Evolutionary conservation across 495 filamentous ascomycete species (phyloP).

Genomic region (Jackrogersella minutella): DNA sequence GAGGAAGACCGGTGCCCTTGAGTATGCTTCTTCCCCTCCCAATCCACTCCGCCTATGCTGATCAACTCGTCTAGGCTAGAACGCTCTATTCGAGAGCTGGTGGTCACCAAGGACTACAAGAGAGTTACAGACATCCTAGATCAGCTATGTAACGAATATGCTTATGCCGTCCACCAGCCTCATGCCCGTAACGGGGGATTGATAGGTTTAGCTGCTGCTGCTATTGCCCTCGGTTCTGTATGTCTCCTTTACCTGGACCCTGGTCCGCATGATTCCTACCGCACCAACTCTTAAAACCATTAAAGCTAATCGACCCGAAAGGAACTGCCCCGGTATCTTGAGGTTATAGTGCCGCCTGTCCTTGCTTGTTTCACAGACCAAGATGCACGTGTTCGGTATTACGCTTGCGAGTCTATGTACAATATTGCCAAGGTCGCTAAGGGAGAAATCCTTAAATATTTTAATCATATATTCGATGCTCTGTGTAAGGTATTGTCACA

Average conservation of each 20-base stretch:
- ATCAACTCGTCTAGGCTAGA: slow-evolving; percentile 70
- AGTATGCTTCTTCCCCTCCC: slow-evolving; percentile 67
- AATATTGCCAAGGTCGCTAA: slow-evolving; percentile 99
- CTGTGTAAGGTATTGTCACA: slow-evolving; percentile 79
- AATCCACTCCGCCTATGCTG: slow-evolving; percentile 9
- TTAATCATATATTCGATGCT: slow-evolving; percentile 98
- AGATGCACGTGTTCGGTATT: slow-evolving; percentile 97
- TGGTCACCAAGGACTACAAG: slow-evolving; percentile 76
- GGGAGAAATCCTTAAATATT: slow-evolving; percentile 93
- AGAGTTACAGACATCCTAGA: slow-evolving; percentile 85
- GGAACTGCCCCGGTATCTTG: slow-evolving; percentile 89
- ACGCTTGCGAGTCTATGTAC: slow-evolving; percentile 99
- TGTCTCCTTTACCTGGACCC: slow-evolving; percentile 42
- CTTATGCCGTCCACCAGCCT: slow-evolving; percentile 96
- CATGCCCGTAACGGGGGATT: slow-evolving; percentile 96
- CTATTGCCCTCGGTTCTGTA: slow-evolving; percentile 93
- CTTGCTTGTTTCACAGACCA: slow-evolving; percentile 99
- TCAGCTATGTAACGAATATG: slow-evolving; percentile 97
- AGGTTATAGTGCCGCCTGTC: slow-evolving; percentile 93
- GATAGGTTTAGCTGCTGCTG: slow-evolving; percentile 95
- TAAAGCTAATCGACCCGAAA: slow-evolving; percentile 45
- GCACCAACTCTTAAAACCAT: neutral
- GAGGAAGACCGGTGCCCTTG: slow-evolving; percentile 93
- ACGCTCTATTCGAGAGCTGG: slow-evolving; percentile 85
- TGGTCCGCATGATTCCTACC: neutral